Percentiles rank a stretch among this genome's conserved stretches.
Conservation (phyloP, 2,329 filamentous ascomycete genomes). For the Aspergillus unguis region DNA sequence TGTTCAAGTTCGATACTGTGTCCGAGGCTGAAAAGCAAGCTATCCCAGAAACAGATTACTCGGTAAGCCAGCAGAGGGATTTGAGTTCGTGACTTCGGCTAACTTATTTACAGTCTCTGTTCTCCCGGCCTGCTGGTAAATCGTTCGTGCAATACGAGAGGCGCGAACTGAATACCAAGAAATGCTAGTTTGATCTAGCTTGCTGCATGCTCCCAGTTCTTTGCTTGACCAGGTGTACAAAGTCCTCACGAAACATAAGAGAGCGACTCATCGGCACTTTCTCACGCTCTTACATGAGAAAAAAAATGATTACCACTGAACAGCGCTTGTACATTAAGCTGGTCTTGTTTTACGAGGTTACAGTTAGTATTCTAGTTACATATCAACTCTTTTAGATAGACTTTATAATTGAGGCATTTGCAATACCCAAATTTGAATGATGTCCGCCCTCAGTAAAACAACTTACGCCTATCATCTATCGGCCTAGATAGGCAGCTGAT, state of each 20-base stretch:
- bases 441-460: too few species aligned
- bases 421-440: not conserved
- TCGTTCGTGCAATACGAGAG: constrained; percentile 72
- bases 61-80: constrained; percentile 33
- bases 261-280: not conserved
- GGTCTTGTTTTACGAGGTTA: not conserved
- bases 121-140: constrained; percentile 69
- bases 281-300: not conserved
- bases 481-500: too few species aligned
- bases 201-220: too few species aligned
- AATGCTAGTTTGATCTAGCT: constrained; percentile 16
- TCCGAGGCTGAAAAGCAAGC: constrained; percentile 17
- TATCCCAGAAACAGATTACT: constrained; percentile 55
- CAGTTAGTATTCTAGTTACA: not conserved
- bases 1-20: constrained; percentile 72
- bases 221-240: not conserved
- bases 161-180: constrained; percentile 27
- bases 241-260: not conserved
- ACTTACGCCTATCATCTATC: too few species aligned
- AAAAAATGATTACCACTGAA: constrained; percentile 3
- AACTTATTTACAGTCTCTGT: constrained; percentile 50
- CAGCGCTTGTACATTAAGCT: constrained; percentile 8
- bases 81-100: constrained; percentile 1
- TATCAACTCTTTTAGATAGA: constrained; percentile 1
- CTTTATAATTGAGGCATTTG: not conserved